Conservation (phyloP, 306 rosid genomes). For the Cicer chorassanicum region DNA sequence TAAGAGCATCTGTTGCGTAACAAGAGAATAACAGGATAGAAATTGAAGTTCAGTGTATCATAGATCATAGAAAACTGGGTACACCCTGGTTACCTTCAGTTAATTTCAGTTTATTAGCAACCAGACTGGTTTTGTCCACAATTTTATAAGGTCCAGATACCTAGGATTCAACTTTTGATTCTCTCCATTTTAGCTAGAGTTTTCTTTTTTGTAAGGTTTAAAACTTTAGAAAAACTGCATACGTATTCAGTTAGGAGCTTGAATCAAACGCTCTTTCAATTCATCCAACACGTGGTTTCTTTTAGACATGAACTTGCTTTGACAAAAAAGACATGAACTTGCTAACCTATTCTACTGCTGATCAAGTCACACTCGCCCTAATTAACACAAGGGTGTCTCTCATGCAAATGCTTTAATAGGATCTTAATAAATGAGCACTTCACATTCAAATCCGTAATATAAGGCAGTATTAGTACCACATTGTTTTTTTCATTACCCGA, state of each 20-base stretch:
- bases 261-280: background rate
- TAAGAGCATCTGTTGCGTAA: background rate
- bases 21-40: slow-evolving; percentile 11
- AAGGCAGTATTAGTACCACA: background rate
- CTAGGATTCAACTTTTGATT: background rate
- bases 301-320: background rate
- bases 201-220: background rate
- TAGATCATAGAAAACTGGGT: background rate
- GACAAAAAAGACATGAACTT: too few relatives aligned
- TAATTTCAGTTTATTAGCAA: background rate
- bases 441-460: background rate
- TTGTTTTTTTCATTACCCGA: background rate
- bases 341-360: background rate
- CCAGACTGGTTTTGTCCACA: background rate
- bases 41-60: background rate
- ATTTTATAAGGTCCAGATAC: background rate
- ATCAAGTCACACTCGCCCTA: background rate
- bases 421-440: background rate
- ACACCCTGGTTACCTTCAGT: background rate
- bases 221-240: background rate
- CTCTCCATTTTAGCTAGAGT: background rate
- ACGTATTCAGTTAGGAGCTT: background rate
- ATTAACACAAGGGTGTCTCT: background rate
- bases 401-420: background rate
- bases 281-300: background rate